Evolutionary conservation across 768 basidiomycete genomes (phyloP).

Genomic region (Pleurotus citrinopileatus): DNA sequence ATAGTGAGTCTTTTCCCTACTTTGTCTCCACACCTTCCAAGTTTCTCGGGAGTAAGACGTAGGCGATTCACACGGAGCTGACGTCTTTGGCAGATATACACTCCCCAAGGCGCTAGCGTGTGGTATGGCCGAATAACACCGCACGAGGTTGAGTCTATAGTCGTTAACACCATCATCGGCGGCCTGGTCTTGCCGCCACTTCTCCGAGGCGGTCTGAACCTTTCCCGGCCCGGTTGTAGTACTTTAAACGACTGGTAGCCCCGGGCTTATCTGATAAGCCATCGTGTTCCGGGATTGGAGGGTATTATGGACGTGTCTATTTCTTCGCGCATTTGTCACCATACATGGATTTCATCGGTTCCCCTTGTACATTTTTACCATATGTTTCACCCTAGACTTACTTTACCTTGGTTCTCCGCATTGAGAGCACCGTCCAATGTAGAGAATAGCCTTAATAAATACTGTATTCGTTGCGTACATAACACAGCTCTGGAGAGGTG

Average conservation of each 20-base stretch:
- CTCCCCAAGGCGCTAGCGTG: slow-evolving; percentile 78
- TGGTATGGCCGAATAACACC: slow-evolving; percentile 96
- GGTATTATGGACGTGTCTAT: neutral
- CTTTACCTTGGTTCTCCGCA: neutral
- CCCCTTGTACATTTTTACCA: neutral
- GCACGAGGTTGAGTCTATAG: slow-evolving; percentile 83
- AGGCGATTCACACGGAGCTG: slow-evolving; percentile 1
- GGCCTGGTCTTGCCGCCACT: slow-evolving; percentile 85
- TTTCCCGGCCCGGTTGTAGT: slow-evolving; percentile 65
- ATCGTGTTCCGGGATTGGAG: neutral
- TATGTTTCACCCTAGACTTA: neutral
- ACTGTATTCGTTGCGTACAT: slow-evolving; percentile 8
- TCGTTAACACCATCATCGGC: slow-evolving; percentile 81
- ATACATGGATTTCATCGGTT: neutral
- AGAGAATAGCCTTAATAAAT: slow-evolving; percentile 7
- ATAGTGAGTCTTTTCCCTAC: slow-evolving; percentile 56
- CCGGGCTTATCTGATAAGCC: neutral
- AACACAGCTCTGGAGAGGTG: neutral
- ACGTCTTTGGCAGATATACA: slow-evolving; percentile 62
- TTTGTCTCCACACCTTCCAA: neutral
- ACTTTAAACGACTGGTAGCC: slow-evolving; percentile 71
- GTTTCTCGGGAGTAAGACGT: slow-evolving; percentile 4
- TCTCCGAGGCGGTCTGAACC: slow-evolving; percentile 82
- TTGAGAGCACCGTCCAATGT: neutral
- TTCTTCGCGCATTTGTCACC: neutral